Conservation (phyloP, 208 protist species). For the Leishmania arabica region DNA sequence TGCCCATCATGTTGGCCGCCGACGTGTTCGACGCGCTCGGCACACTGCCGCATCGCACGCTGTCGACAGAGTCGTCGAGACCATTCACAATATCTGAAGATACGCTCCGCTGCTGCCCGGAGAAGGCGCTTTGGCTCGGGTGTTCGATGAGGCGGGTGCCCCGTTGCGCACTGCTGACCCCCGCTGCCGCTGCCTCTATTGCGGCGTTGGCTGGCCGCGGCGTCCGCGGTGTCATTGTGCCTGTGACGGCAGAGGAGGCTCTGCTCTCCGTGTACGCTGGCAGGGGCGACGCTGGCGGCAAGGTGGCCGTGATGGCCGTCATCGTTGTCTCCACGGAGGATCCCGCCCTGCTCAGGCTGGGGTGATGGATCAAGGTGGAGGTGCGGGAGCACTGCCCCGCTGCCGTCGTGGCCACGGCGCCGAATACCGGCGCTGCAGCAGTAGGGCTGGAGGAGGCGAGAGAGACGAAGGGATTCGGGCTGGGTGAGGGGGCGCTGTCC, state of each 20-base stretch:
- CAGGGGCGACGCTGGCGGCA: background rate
- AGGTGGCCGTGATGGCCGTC: background rate
- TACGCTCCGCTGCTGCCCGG: constrained; percentile 2
- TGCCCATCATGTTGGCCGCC: background rate
- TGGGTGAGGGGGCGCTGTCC: constrained; percentile 4
- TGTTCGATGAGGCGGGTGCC: background rate
- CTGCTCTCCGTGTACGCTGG: background rate
- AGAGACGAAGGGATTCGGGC: constrained; percentile 3
- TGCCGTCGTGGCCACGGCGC: background rate
- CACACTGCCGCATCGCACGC: constrained; percentile 16
- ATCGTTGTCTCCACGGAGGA: constrained; percentile 1
- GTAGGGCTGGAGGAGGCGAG: constrained; percentile 5
- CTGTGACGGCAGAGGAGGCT: background rate
- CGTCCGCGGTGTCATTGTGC: background rate
- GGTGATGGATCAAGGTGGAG: background rate
- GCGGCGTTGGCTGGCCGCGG: background rate
- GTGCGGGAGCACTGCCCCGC: background rate
- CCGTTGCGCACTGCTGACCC: background rate
- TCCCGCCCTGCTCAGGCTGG: background rate
- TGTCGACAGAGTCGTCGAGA: constrained; percentile 27
- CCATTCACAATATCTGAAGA: constrained; percentile 24
- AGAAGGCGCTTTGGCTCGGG: constrained; percentile 3
- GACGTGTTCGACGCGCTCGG: constrained; percentile 2
- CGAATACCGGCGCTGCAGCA: background rate
- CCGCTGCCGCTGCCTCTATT: background rate